A percentile compares a stretch with the other conserved stretches of the same genome.
Evolutionary conservation across 208 protist species (phyloP).

Genomic region (Crithidia fasciculata): DNA sequence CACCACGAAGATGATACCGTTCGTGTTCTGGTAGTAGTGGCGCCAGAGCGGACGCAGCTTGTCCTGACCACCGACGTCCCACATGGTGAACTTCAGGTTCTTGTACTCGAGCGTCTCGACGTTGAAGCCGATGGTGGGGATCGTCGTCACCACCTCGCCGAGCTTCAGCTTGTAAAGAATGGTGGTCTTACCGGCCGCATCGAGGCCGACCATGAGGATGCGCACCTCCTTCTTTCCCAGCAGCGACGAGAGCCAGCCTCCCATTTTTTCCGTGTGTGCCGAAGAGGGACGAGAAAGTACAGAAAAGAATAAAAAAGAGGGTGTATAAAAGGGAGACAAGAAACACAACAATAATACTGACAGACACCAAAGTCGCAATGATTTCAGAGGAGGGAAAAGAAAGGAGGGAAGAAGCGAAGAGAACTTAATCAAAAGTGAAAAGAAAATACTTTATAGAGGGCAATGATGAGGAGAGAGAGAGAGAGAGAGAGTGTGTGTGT

Average conservation of each 20-base stretch:
- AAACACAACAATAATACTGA: too few relatives aligned
- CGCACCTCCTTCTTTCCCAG: conserved; percentile 96
- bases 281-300: too few relatives aligned
- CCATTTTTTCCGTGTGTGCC: conserved; percentile 32
- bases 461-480: too few relatives aligned
- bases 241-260: conserved; percentile 74
- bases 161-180: conserved; percentile 98
- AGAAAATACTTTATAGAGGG: too few relatives aligned
- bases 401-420: too few relatives aligned
- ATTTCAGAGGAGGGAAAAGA: too few relatives aligned
- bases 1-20: conserved; percentile 98
- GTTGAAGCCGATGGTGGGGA: conserved; percentile 98
- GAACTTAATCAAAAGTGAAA: too few relatives aligned
- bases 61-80: conserved; percentile 97
- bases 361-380: too few relatives aligned
- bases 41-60: conserved; percentile 96
- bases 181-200: conserved; percentile 98
- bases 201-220: conserved; percentile 98
- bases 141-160: conserved; percentile 96
- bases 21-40: conserved; percentile 97
- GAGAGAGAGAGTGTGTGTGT: not conserved
- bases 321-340: not conserved
- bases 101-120: conserved; percentile 98
- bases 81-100: conserved; percentile 97
- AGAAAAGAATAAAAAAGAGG: not conserved